Conservation (phyloP, 495 filamentous ascomycete species). For the Evernia prunastri region DNA sequence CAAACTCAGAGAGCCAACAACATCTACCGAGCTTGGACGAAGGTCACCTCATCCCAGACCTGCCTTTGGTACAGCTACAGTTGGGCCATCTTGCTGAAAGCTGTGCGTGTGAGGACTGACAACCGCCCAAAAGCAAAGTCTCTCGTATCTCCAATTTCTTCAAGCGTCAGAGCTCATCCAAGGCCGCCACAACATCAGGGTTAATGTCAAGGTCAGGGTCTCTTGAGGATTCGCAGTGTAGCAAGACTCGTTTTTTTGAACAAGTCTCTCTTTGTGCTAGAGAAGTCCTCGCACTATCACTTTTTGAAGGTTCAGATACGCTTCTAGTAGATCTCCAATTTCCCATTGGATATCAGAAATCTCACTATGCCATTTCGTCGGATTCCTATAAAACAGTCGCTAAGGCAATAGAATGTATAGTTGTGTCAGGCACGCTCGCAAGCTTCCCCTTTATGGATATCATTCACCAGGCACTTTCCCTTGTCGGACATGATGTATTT, state of each 20-base stretch:
- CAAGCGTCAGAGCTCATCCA: too few species aligned
- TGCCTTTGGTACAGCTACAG: neutral
- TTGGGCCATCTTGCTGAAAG: neutral
- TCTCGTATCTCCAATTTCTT: too few species aligned
- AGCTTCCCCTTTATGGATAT: neutral
- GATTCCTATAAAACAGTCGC: too few species aligned
- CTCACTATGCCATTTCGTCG: too few species aligned
- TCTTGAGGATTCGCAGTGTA: too few species aligned
- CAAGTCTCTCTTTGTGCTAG: neutral
- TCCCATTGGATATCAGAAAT: too few species aligned
- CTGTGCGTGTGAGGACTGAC: neutral
- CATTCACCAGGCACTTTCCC: neutral
- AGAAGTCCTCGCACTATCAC: neutral
- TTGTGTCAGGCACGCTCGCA: neutral
- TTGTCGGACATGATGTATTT: neutral
- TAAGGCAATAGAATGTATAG: neutral
- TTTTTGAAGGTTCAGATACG: neutral
- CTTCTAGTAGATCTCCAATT: neutral
- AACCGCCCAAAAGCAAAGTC: too few species aligned
- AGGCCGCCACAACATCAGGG: too few species aligned
- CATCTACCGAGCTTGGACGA: neutral
- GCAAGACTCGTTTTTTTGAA: neutral
- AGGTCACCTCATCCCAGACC: neutral
- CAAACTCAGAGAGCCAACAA: neutral
- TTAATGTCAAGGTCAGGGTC: too few species aligned